Evolutionary conservation across 306 rosid genomes (phyloP).

Genomic region (Senna tora): DNA sequence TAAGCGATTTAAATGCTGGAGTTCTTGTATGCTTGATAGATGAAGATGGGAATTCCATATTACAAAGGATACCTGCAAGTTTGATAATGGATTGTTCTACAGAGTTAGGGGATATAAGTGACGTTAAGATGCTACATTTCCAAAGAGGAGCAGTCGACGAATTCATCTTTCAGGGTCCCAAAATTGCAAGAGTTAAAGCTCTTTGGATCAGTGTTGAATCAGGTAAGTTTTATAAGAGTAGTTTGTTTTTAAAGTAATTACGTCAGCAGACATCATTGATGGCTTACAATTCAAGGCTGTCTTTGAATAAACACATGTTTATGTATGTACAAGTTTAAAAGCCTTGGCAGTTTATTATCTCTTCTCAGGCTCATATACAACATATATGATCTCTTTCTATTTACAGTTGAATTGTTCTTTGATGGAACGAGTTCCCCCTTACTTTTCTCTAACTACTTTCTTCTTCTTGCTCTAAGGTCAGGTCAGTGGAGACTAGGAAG

Average conservation of each 20-base stretch:
- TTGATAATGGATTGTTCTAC: slow-evolving; percentile 44
- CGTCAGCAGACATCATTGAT: slow-evolving; percentile 7
- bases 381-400: neutral
- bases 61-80: slow-evolving; percentile 72
- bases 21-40: slow-evolving; percentile 80
- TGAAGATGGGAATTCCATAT: slow-evolving; percentile 68
- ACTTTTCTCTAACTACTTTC: slow-evolving; percentile 35
- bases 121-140: slow-evolving; percentile 50
- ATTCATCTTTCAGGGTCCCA: slow-evolving; percentile 78
- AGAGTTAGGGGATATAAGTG: slow-evolving; percentile 42
- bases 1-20: slow-evolving; percentile 69
- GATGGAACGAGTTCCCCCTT: neutral
- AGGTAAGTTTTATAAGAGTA: slow-evolving; percentile 55
- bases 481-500: slow-evolving; percentile 90
- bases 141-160: slow-evolving; percentile 80
- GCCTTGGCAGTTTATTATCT: neutral
- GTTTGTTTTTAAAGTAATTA: slow-evolving; percentile 28
- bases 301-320: neutral
- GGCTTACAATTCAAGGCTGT: neutral
- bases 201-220: slow-evolving; percentile 89
- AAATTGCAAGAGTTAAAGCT: slow-evolving; percentile 60
- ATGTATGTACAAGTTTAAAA: neutral
- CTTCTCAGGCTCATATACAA: slow-evolving; percentile 17
- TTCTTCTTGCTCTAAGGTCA: slow-evolving; percentile 61
- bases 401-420: slow-evolving; percentile 2